Evolutionary conservation across 257 asterid genomes (phyloP), one percentile per base, ranked within the genome.

Genomic region (Capsicum rhomboideum): DNA sequence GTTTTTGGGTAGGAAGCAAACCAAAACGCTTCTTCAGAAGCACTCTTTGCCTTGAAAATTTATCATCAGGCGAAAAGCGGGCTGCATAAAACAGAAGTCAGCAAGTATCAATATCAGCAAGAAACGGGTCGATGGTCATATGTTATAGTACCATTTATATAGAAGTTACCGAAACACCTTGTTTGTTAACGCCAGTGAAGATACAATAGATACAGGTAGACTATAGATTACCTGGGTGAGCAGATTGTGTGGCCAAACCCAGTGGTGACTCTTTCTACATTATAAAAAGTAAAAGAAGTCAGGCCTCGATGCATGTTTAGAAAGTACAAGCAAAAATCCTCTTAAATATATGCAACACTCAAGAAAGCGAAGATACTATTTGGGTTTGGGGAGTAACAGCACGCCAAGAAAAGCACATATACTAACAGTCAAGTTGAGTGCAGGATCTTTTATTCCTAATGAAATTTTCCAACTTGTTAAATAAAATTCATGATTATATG

Each of bases 11-110:
- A 20, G 97, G 98, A 63, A 95, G 92, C 92, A 95, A 87, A 50
- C 97, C 98, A 64, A 95, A 95, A 5, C 97, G 94, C 91, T 95
- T 95, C 88, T 95, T 95, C 82, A 95, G 84, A 40, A 91, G 93
- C 83, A 95, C 89, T 83, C 98, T 92, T 91, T 95, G 97, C 90
- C 97, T 95, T 0, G 96, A 87, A 90, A 78, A 91, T 83, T 95
- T 95, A 68, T 95, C 98, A 83, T 95, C 98, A 0, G 98, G 98
- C 0, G 98, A 95, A 85, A 95, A 95, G 10, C 98, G 97, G 67
- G 98, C 98, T 95, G 95, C 91, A 88, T 8, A 67, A 1, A 50
- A 80, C 23, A 56, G 12, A 26, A 53, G 3, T 21, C 42, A 26
- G 50, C 79, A 16, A 21, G 71, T n/a, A 74, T 74, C 42, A 74